phyloP scores from a whole-genome alignment of 305 asterid genomes.

The Galium porrigens region DNA sequence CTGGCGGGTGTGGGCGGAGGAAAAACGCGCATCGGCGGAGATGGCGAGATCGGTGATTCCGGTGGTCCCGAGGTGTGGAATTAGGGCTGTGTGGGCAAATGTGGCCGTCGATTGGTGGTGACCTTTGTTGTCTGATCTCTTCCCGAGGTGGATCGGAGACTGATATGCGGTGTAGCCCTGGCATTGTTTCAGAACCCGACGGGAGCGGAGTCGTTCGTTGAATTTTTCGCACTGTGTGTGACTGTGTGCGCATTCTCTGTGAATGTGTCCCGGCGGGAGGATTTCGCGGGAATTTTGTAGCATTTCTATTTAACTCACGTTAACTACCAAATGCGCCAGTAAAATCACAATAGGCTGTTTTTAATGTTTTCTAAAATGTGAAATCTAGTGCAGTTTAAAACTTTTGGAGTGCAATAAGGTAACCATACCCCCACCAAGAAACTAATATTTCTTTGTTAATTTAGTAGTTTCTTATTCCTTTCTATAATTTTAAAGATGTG shows the following conservation, averaged over 20 bases:
- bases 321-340: neutral
- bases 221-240: conserved; percentile 13
- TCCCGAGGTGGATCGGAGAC: conserved; percentile 28
- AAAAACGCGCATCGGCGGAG: conserved; percentile 7
- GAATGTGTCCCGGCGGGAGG: conserved; percentile 9
- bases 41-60: neutral
- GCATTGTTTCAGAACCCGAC: conserved; percentile 33
- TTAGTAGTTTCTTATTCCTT: too few species aligned
- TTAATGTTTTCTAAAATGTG: too few species aligned
- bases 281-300: conserved; percentile 2
- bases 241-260: neutral
- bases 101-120: conserved; percentile 27
- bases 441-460: neutral
- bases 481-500: neutral
- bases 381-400: too few species aligned
- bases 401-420: too few species aligned
- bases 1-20: neutral
- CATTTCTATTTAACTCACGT: neutral
- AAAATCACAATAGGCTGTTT: too few species aligned
- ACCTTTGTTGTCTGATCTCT: conserved; percentile 22
- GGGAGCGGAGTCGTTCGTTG: conserved; percentile 33
- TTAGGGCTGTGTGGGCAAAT: neutral
- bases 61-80: neutral
- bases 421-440: too few species aligned
- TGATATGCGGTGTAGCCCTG: conserved; percentile 9